Evolutionary conservation across 495 filamentous ascomycete species (phyloP), one percentile per base, ranked within the genome.

Genomic region (Podospora comata): DNA sequence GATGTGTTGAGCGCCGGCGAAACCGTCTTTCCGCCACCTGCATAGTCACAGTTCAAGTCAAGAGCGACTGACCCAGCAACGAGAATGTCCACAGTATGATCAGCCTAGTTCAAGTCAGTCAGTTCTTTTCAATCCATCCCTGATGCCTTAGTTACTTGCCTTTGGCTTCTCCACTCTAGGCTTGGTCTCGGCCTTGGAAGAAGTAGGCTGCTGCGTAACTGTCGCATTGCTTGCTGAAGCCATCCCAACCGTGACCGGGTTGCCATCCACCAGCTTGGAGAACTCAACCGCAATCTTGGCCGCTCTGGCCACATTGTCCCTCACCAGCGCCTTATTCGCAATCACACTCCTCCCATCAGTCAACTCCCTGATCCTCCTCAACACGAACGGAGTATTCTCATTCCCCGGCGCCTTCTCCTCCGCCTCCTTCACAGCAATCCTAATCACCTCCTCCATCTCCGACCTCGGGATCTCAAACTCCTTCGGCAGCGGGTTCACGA

Each of bases 61-160:
- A 97, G 84, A 18, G 94, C 94, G 15, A 99, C 84, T 11, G 92
- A 92, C 53, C 95, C 95, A 54, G 93, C 92, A 48, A 97, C 92
- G 26, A 97, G 75, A n/a, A 97, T 81, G 68, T 93, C 89, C 39
- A 81, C 81, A 61, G 70, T 53, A 34, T 72, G 65, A 34, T 7
- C 30, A 6, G 57, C 39, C 71, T 73, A 56, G 26, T 58, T 54
- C 19, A 28, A 11, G 32, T 64, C 1, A 68, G 39, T 48, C 39
- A 48, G 39, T 48, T 48, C 39, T 48, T 48, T 48, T 48, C 39
- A 48, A 48, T 48, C 13, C 39, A 13, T 48, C 39, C 9, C 39
- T 48, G 9, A 48, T 11, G 39, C 0, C 39, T 48, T 48, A 48
- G 39, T 5, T 48, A 48, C 19, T 27, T 20, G 39, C n/a, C 60